These are phyloP conservation scores for Teunomyces aglyptinius DNA, from an alignment of 805 yeast species.

Conservation along the genomic window DNA sequence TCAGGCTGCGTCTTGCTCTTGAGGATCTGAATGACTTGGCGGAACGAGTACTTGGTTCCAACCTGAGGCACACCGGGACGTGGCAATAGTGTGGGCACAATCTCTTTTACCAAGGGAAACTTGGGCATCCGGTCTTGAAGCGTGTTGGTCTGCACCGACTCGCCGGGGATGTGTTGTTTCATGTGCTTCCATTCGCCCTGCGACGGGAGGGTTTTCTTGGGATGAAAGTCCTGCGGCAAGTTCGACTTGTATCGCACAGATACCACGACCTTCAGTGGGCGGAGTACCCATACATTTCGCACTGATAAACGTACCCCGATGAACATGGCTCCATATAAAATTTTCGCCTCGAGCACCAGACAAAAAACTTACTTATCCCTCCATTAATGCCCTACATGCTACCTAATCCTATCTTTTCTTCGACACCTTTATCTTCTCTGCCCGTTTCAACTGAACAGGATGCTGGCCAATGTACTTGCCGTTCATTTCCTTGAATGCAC, in stretches of 20 bases:
- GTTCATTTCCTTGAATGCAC: slow-evolving; percentile 72
- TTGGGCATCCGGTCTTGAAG: slow-evolving; percentile 60
- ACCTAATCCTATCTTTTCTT: slow-evolving; percentile 11
- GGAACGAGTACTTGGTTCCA: slow-evolving; percentile 51
- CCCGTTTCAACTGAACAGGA: slow-evolving; percentile 68
- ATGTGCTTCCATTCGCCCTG: slow-evolving; percentile 42
- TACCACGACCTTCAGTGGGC: neutral
- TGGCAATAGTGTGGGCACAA: slow-evolving; percentile 66
- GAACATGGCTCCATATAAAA: neutral
- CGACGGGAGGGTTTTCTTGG: slow-evolving; percentile 30
- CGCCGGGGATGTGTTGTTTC: slow-evolving; percentile 58
- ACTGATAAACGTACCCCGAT: neutral
- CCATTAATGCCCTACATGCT: too few relatives aligned
- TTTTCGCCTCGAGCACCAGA: neutral
- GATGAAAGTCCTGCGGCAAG: slow-evolving; percentile 30
- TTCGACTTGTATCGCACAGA: slow-evolving; percentile 21
- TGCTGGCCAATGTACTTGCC: slow-evolving; percentile 74
- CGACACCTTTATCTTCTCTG: slow-evolving; percentile 39
- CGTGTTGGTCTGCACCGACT: slow-evolving; percentile 41
- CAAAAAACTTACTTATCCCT: neutral
- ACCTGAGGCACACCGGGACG: slow-evolving; percentile 78
- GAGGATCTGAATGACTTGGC: slow-evolving; percentile 60
- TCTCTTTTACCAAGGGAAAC: slow-evolving; percentile 63
- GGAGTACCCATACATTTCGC: neutral
- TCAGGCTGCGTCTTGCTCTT: slow-evolving; percentile 61